These are phyloP conservation scores for Ogataea degrootiae DNA, from an alignment of 805 yeast species.

Conservation along the genomic window DNA sequence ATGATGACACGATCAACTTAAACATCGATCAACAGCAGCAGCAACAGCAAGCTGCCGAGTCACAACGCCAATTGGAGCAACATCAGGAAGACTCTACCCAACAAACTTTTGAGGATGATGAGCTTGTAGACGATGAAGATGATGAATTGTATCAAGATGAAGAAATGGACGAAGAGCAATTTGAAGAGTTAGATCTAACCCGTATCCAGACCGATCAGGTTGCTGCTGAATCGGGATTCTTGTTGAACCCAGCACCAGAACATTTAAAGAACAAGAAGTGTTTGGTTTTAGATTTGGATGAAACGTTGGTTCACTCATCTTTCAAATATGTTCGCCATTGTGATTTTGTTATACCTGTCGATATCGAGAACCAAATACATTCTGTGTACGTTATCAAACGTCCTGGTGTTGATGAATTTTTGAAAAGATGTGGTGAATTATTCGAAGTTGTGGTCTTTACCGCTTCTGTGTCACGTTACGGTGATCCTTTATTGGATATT, in stretches of 20 bases:
- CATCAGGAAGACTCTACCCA: background rate
- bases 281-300: slow-evolving; percentile 87
- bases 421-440: slow-evolving; percentile 74
- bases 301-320: slow-evolving; percentile 92
- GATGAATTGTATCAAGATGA: slow-evolving; percentile 12
- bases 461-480: slow-evolving; percentile 92
- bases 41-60: slow-evolving; percentile 1
- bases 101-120: background rate
- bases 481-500: slow-evolving; percentile 90
- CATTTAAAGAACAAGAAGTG: slow-evolving; percentile 68
- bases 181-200: slow-evolving; percentile 48
- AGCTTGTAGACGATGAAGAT: slow-evolving; percentile 7
- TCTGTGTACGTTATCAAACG: slow-evolving; percentile 95
- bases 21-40: slow-evolving; percentile 3
- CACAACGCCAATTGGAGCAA: slow-evolving; percentile 7
- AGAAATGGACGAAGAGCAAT: slow-evolving; percentile 12
- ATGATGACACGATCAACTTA: slow-evolving; percentile 27
- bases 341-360: slow-evolving; percentile 96
- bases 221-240: slow-evolving; percentile 58
- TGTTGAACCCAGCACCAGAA: slow-evolving; percentile 52
- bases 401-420: slow-evolving; percentile 96
- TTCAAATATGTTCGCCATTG: slow-evolving; percentile 89
- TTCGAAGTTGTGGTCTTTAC: slow-evolving; percentile 97
- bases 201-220: slow-evolving; percentile 69
- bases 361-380: slow-evolving; percentile 86